Evolutionary conservation across 179 eudicot genomes (phyloP), one percentile per base, ranked within the genome.

Genomic region (Monotropa hypopitys): DNA sequence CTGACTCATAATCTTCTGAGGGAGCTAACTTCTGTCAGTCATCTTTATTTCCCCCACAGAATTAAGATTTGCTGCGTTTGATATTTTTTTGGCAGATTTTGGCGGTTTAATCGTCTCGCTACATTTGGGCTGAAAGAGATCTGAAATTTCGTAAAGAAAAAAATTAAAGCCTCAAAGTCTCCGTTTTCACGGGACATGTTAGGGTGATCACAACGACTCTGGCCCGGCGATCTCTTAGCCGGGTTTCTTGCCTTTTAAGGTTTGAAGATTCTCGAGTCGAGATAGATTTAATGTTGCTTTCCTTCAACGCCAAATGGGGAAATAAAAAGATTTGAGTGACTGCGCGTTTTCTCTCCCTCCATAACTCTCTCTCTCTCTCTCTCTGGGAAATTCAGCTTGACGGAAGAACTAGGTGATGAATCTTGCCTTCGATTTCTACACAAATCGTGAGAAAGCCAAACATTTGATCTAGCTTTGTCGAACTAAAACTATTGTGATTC

Each of bases 391-490:
- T 30, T n/a, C n/a, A 47, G 40, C 5, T 26, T 59, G 49, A 40
- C 26, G 20, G 56, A 38, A 53, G 80, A 51, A 38, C 26, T 15
- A 38, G 28, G 73, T 32, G 56, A 47, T 15, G 57, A 77, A 42
- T 42, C 50, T 50, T 35, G 21, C 9, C 40, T 21, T 21, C 62
- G 20, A 30, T 49, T 65, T 18, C 62, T n/a, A 23, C 2, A 51
- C 72, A 76, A 76, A 76, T 73, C 63, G 69, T 4, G 38, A 35
- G 47, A 56, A 77, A 67, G 47, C 33, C 73, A 56, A 57, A 20
- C 23, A 26, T 12, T 68, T 80, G 81, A 75, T 78, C 73, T 75
- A 40, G 73, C 50, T 38, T 53, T 35, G 42, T 43, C 15, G 20
- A 35, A 16, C 59, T 0, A 3, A 54, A 7, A 35, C 28, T 38